phyloP scores from a whole-genome alignment of 176 grass and related monocot genomes.

The maize (Zea mays) region DNA sequence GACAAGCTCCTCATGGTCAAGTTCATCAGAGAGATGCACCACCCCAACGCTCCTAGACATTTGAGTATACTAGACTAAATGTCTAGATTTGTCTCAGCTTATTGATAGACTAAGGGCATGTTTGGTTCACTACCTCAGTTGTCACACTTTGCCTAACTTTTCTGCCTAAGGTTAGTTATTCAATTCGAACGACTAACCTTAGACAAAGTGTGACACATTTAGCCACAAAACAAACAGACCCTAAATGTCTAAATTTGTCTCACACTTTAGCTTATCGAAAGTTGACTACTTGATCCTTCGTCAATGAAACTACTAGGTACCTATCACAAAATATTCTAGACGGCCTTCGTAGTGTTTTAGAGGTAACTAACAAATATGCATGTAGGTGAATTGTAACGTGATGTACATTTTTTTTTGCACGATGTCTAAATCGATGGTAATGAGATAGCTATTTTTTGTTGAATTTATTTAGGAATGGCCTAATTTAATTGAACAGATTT shows the following conservation, averaged over 20 bases:
- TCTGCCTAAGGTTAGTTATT: too few relatives aligned
- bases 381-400: rapidly evolving
- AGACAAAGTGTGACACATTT: too few relatives aligned
- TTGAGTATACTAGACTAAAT: too few relatives aligned
- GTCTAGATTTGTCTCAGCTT: too few relatives aligned
- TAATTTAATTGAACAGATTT: not conserved
- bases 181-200: too few relatives aligned
- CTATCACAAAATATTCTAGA: not conserved
- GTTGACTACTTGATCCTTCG: not conserved
- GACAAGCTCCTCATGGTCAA: too few relatives aligned
- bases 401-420: not conserved
- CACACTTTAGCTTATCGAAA: not conserved
- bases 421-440: not conserved
- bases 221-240: too few relatives aligned
- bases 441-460: not conserved
- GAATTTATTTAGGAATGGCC: not conserved
- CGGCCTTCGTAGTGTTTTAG: not conserved
- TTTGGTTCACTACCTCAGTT: too few relatives aligned
- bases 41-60: too few relatives aligned
- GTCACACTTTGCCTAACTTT: too few relatives aligned
- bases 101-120: too few relatives aligned
- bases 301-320: not conserved
- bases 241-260: not conserved
- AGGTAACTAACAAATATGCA: not conserved
- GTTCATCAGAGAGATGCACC: too few relatives aligned